phyloP scores from a whole-genome alignment of 2,329 filamentous ascomycete genomes.

The Colletotrichum coccodes region DNA sequence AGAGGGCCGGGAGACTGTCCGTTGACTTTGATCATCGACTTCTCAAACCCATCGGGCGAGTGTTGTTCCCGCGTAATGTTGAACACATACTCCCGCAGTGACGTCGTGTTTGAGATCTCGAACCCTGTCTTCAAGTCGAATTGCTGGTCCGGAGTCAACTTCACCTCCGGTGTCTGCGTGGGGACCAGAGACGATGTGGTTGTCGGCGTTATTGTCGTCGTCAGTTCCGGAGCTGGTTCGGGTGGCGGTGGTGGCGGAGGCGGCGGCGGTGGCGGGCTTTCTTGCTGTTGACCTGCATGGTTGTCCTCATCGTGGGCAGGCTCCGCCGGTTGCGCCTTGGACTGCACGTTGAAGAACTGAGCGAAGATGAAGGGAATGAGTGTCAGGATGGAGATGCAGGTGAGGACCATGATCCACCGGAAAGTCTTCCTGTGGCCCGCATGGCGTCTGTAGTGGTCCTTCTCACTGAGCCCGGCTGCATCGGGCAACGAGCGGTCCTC shows the following conservation, averaged over 20 bases:
- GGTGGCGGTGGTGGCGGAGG: not conserved
- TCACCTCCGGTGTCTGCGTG: slow-evolving; percentile 17
- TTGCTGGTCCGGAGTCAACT: slow-evolving; percentile 21
- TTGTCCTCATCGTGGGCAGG: slow-evolving; percentile 12
- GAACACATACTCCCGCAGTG: slow-evolving; percentile 62
- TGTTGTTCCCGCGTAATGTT: slow-evolving; percentile 60
- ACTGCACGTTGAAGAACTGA: slow-evolving; percentile 28
- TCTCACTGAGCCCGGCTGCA: slow-evolving; percentile 14
- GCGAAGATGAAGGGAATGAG: slow-evolving; percentile 29
- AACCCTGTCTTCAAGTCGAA: slow-evolving; percentile 24
- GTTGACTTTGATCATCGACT: slow-evolving; percentile 68
- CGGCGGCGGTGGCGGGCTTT: not conserved
- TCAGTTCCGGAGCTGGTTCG: not conserved
- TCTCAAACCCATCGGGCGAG: slow-evolving; percentile 65
- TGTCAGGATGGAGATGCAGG: slow-evolving; percentile 22
- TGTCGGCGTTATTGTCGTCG: not conserved
- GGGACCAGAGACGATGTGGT: slow-evolving; percentile 3
- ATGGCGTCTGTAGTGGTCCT: slow-evolving; percentile 10
- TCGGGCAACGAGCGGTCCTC: slow-evolving; percentile 21
- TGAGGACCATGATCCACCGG: slow-evolving; percentile 25
- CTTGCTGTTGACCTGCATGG: slow-evolving; percentile 13
- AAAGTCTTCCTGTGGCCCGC: slow-evolving; percentile 19
- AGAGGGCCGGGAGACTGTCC: slow-evolving; percentile 74
- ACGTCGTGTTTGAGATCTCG: slow-evolving; percentile 4
- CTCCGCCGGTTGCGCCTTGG: slow-evolving; percentile 12